Conservation (phyloP, 208 protist species). For the Tritrichomonas musculus region DNA sequence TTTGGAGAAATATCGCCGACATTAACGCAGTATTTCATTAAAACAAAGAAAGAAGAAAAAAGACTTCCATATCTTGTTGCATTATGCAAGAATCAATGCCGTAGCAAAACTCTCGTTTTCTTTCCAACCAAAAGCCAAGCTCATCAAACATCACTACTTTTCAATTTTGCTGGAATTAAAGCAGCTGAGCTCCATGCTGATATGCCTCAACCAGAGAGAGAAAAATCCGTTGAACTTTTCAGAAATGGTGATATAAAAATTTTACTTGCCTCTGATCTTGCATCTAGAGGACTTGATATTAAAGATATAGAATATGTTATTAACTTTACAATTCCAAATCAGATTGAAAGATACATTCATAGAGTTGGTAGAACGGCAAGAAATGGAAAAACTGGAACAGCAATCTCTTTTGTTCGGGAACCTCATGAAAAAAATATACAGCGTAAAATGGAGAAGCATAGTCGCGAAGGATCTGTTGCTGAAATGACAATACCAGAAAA, state of each 20-base stretch:
- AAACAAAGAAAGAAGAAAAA: not conserved
- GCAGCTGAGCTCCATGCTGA: conserved; percentile 27
- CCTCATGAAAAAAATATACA: not conserved
- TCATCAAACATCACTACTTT: conserved; percentile 68
- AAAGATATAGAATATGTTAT: conserved; percentile 62
- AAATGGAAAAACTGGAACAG: conserved; percentile 59
- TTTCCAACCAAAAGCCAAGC: conserved; percentile 78
- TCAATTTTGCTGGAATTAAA: not conserved
- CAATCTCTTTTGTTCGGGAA: conserved; percentile 47
- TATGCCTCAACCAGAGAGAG: not conserved
- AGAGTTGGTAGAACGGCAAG: conserved; percentile 77
- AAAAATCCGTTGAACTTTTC: not conserved
- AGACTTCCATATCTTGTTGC: not conserved
- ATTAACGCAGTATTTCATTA: not conserved
- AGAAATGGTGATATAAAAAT: conserved; percentile 1
- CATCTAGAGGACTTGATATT: conserved; percentile 59
- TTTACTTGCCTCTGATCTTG: conserved; percentile 53
- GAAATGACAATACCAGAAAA: not conserved
- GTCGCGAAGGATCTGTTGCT: not conserved
- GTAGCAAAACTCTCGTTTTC: conserved; percentile 65
- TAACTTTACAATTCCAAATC: conserved; percentile 67
- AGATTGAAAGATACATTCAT: conserved; percentile 81
- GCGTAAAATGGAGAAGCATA: not conserved
- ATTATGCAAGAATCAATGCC: not conserved
- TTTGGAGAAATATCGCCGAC: not conserved